These are phyloP conservation scores for Gnomoniopsis smithogilvyi DNA, from an alignment of 2,329 filamentous ascomycete species.

Conservation along the genomic window DNA sequence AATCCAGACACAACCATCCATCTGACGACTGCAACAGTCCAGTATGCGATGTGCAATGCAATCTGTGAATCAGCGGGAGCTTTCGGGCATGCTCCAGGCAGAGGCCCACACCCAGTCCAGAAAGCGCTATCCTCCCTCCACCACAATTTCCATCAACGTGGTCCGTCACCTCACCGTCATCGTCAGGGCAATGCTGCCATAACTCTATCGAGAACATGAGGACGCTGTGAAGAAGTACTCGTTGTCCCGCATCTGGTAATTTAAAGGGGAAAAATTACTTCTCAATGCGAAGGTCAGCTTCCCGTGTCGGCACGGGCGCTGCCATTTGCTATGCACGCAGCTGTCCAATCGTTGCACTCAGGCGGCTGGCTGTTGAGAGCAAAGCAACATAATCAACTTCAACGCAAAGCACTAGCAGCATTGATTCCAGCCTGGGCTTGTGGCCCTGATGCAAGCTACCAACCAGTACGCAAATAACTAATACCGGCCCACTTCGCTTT, in stretches of 20 bases:
- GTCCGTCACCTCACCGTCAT: not conserved
- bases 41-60: no score
- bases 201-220: no score
- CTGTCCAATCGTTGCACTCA: slow-evolving; percentile 4
- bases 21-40: not conserved
- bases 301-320: not conserved
- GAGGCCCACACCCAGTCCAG: no score
- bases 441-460: not conserved
- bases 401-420: not conserved
- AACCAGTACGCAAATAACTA: not conserved
- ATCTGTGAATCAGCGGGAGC: no score
- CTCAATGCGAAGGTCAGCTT: not conserved
- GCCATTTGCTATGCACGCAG: not conserved
- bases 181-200: no score
- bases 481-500: not conserved
- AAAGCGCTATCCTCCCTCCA: no score
- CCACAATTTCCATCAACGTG: not conserved
- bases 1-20: no score
- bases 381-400: not conserved
- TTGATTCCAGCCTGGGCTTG: not conserved
- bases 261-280: no score
- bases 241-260: no score
- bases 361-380: not conserved
- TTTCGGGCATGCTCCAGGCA: no score
- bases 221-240: no score